phyloP scores from a whole-genome alignment of 108 stramenopile species.

The Nitzschia palea region DNA sequence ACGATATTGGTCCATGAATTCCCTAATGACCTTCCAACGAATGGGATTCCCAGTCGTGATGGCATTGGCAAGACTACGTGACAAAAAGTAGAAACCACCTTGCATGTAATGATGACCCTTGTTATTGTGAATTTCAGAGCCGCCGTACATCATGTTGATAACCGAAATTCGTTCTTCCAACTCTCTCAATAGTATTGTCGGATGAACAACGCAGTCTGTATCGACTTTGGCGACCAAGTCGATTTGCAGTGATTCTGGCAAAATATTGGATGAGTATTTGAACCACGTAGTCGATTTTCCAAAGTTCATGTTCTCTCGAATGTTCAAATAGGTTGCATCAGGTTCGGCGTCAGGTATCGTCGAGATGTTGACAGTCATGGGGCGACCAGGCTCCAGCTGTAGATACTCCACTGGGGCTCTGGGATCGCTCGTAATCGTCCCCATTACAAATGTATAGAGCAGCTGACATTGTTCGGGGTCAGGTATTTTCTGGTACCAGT shows the following conservation, averaged over 20 bases:
- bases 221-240: slow-evolving; percentile 33
- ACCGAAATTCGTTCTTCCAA: not conserved
- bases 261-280: slow-evolving; percentile 14
- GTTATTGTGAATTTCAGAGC: not conserved
- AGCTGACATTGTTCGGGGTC: slow-evolving; percentile 23
- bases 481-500: not conserved
- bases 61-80: not conserved
- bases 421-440: slow-evolving; percentile 17
- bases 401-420: slow-evolving; percentile 16
- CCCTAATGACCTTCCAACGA: not conserved
- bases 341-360: not conserved
- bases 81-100: slow-evolving; percentile 14
- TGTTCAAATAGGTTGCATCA: slow-evolving; percentile 26
- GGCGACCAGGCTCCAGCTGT: not conserved
- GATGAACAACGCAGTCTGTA: slow-evolving; percentile 11
- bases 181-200: slow-evolving; percentile 12
- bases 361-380: not conserved
- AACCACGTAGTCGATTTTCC: slow-evolving; percentile 35
- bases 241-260: slow-evolving; percentile 6
- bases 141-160: not conserved
- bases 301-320: slow-evolving; percentile 29
- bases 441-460: slow-evolving; percentile 42
- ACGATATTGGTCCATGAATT: not conserved
- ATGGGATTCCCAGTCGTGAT: not conserved
- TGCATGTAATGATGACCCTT: slow-evolving; percentile 9